Percentiles rank a stretch among this genome's conserved stretches.
Evolutionary conservation across 345 rosid genomes (phyloP).

Genomic region (Cochlearia excelsa): DNA sequence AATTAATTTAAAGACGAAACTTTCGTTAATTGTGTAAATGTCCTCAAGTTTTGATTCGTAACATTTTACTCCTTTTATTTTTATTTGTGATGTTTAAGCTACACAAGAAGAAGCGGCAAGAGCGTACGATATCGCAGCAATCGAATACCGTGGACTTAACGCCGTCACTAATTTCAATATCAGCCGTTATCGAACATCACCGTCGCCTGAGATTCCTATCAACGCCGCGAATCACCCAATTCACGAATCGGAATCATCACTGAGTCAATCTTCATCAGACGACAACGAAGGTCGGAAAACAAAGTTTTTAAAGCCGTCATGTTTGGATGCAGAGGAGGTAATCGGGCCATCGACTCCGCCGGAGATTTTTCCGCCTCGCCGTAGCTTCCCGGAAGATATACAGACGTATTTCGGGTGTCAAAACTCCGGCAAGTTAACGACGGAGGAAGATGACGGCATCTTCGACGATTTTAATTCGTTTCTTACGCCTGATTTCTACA

Average conservation of each 20-base stretch:
- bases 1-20: not conserved
- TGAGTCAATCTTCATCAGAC: slow-evolving; percentile 31
- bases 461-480: slow-evolving; percentile 65
- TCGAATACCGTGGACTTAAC: slow-evolving; percentile 85
- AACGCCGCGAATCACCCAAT: slow-evolving; percentile 2
- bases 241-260: slow-evolving; percentile 20
- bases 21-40: not conserved
- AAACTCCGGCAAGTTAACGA: slow-evolving; percentile 46
- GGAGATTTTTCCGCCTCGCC: slow-evolving; percentile 38
- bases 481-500: slow-evolving; percentile 53
- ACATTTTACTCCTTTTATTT: slow-evolving; percentile 15
- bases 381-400: slow-evolving; percentile 72
- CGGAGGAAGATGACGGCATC: slow-evolving; percentile 52
- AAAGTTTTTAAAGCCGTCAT: slow-evolving; percentile 21
- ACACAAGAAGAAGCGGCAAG: slow-evolving; percentile 96
- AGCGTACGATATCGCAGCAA: slow-evolving; percentile 90
- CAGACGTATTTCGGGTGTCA: slow-evolving; percentile 71
- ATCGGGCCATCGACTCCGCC: slow-evolving; percentile 45
- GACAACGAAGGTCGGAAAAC: slow-evolving; percentile 29
- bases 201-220: slow-evolving; percentile 14
- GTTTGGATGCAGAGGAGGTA: slow-evolving; percentile 67
- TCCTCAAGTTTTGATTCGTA: no score
- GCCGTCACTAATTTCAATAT: slow-evolving; percentile 95
- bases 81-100: slow-evolving; percentile 41
- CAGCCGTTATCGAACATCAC: slow-evolving; percentile 53